Evolutionary conservation across 129 eudicot genomes (phyloP), one percentile per base, ranked within the genome.

Genomic region (Helianthus tuberosus): DNA sequence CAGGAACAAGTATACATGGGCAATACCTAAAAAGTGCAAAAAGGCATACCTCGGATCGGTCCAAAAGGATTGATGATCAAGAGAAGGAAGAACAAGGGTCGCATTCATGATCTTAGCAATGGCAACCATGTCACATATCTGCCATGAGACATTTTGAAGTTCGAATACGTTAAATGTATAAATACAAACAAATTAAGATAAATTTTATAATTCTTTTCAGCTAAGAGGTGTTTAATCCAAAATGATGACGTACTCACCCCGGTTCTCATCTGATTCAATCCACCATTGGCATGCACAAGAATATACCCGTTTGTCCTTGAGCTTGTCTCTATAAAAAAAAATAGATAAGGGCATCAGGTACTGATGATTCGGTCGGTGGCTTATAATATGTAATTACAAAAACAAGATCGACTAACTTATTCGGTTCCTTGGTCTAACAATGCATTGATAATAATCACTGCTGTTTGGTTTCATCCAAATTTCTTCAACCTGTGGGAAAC

Each of bases 41-140:
- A 38, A 9, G 17, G 5, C 11, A 66, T 80, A 94, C 98, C 98
- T 94, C 0, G 96, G 96, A 76, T 94, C 98, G 2, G 97, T 88
- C 98, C 98, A 94, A 66, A 94, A 94, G 53, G 97, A 90, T 50
- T 86, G 83, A 60, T 94, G 98, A 86, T 94, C 98, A 44, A 94
- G 96, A 39, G 93, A 86, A 78, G 98, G 98, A 79, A 94, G 98
- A 69, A 94, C 98, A 52, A 94, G 88, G n/a, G 96, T 88, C 12
- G 98, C 97, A 80, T 90, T 90, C 97, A 93, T 90, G 14, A 93
- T 83, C 72, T 86, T 82, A 35, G 98, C 96, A 29, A 90, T 73
- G 27, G 98, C 97, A 79, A 93, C 97, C 96, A 94, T 94, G 71
- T 94, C 98, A 29, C 98, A 94, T 77, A 94, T 94, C 98, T 90